Percentiles rank a stretch among this genome's conserved stretches.
Conservation (phyloP, 2,329 filamentous ascomycete genomes). For the Gremmenia infestans region DNA sequence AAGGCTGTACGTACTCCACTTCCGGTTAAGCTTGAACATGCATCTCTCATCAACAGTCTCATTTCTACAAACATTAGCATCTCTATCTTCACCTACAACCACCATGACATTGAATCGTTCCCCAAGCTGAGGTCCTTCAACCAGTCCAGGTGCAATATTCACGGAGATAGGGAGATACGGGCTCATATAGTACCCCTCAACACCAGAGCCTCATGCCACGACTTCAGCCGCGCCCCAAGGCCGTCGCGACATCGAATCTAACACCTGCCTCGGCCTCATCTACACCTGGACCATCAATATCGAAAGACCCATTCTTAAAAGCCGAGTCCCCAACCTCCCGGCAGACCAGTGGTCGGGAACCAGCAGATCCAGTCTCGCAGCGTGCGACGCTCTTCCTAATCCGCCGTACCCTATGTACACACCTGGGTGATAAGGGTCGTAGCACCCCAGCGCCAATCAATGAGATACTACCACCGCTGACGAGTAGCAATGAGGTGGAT, state of each 20-base stretch:
- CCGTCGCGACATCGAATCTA: slow-evolving; percentile 32
- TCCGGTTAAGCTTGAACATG: not conserved
- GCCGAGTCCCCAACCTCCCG: slow-evolving; percentile 20
- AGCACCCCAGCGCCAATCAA: slow-evolving; percentile 59
- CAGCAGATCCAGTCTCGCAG: slow-evolving; percentile 60
- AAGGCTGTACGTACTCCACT: not conserved
- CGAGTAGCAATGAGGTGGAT: slow-evolving; percentile 90
- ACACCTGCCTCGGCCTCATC: slow-evolving; percentile 14
- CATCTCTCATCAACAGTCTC: not conserved
- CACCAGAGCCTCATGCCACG: slow-evolving; percentile 7
- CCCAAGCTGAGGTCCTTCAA: not conserved
- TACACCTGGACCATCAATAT: slow-evolving; percentile 8
- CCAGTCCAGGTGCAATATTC: not conserved
- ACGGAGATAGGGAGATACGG: not conserved
- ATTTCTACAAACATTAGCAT: not conserved
- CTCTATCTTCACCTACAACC: not conserved
- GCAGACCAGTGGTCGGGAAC: slow-evolving; percentile 30
- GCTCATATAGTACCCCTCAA: not conserved
- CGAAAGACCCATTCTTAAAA: slow-evolving; percentile 12
- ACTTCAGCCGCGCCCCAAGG: slow-evolving; percentile 31
- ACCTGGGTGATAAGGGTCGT: slow-evolving; percentile 54
- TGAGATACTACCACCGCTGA: slow-evolving; percentile 81
- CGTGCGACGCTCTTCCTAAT: slow-evolving; percentile 76
- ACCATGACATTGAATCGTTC: not conserved
- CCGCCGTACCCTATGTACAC: slow-evolving; percentile 77